Percentiles rank a stretch among this genome's conserved stretches.
phyloP scores from a whole-genome alignment of 352 stramenopile species.

The Globisporangium viniferum region DNA sequence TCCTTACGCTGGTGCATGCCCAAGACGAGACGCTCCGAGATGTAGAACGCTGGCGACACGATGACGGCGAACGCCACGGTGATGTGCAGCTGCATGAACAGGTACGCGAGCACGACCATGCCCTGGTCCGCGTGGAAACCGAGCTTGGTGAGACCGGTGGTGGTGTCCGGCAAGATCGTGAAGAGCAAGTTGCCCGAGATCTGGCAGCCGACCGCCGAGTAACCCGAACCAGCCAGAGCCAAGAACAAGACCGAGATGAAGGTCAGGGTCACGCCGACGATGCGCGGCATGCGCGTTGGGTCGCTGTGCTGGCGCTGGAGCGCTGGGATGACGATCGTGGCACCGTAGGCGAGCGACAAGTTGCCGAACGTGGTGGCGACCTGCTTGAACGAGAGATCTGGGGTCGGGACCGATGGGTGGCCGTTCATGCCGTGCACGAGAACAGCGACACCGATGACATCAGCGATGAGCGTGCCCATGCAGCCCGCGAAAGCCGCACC shows the following conservation, averaged over 20 bases:
- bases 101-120: constrained; percentile 15
- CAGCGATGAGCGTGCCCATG: constrained; percentile 48
- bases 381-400: constrained; percentile 39
- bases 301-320: constrained; percentile 51
- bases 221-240: constrained; percentile 29
- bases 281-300: constrained; percentile 45
- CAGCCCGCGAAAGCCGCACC: constrained; percentile 38
- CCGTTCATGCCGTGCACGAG: constrained; percentile 47
- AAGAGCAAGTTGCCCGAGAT: constrained; percentile 31
- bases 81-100: constrained; percentile 28
- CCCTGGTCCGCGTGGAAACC: constrained; percentile 19
- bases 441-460: constrained; percentile 34
- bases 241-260: constrained; percentile 51
- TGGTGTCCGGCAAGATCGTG: constrained; percentile 34
- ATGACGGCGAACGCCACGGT: constrained; percentile 48
- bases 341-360: constrained; percentile 44
- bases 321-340: constrained; percentile 47
- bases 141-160: constrained; percentile 29
- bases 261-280: constrained; percentile 45
- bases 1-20: constrained; percentile 50
- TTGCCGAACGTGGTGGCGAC: constrained; percentile 50
- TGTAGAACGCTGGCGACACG: constrained; percentile 52
- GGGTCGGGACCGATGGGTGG: constrained; percentile 34
- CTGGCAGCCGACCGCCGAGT: constrained; percentile 48
- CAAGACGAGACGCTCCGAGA: constrained; percentile 52